Percentiles rank a stretch among this genome's conserved stretches.
Conservation (phyloP, 805 yeast species). For the Kuraishia borneana region DNA sequence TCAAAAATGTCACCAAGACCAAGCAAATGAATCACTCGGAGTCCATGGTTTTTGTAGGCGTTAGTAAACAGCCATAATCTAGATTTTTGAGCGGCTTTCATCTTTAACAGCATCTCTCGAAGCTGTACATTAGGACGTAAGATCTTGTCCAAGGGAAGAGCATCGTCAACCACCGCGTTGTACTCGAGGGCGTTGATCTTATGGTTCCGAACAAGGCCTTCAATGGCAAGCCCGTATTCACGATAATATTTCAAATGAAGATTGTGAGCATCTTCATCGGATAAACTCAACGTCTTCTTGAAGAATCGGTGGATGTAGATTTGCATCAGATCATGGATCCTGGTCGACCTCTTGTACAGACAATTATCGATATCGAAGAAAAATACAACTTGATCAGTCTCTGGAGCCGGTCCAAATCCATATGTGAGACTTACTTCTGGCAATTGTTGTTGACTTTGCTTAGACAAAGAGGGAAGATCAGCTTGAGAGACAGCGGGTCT, state of each 20-base stretch:
- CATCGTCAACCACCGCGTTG: slow-evolving; percentile 82
- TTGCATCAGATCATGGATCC: slow-evolving; percentile 83
- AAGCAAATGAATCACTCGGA: slow-evolving; percentile 64
- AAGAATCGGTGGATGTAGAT: slow-evolving; percentile 75
- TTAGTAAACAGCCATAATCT: slow-evolving; percentile 89
- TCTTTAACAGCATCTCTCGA: slow-evolving; percentile 36
- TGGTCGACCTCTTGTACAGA: slow-evolving; percentile 62
- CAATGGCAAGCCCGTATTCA: slow-evolving; percentile 86
- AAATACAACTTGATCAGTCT: slow-evolving; percentile 28
- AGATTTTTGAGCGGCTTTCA: slow-evolving; percentile 30
- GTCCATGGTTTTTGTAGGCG: slow-evolving; percentile 86
- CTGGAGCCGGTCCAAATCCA: slow-evolving; percentile 16
- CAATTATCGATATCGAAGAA: slow-evolving; percentile 94
- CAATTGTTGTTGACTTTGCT: slow-evolving; percentile 1
- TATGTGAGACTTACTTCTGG: slow-evolving; percentile 17
- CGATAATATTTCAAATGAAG: slow-evolving; percentile 70
- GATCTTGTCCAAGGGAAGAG: slow-evolving; percentile 76
- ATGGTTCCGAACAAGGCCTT: slow-evolving; percentile 66
- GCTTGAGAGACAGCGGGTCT: slow-evolving; percentile 1
- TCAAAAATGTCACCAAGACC: slow-evolving; percentile 92
- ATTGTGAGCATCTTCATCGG: slow-evolving; percentile 61
- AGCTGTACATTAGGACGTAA: slow-evolving; percentile 48
- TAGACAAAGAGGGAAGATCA: neutral
- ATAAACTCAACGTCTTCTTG: slow-evolving; percentile 46
- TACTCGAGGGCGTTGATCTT: slow-evolving; percentile 83